These are phyloP conservation scores for Sarcodon sp. DNA, from an alignment of 768 basidiomycete species.

Conservation along the genomic window DNA sequence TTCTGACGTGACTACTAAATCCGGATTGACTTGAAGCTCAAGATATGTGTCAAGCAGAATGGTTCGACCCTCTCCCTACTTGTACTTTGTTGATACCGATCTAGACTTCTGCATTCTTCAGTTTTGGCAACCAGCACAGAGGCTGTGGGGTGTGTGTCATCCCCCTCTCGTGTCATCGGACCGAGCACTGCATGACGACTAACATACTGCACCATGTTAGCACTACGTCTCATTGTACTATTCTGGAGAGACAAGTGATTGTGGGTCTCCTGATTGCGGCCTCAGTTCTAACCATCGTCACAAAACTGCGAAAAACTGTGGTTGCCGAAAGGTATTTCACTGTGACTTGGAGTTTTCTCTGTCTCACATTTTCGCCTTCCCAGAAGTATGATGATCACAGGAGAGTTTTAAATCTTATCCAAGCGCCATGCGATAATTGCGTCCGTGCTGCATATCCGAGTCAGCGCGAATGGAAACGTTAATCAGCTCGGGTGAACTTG, in stretches of 20 bases:
- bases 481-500: no score
- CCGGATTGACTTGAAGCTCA: no score
- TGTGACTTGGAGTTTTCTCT: background rate
- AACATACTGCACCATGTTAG: conserved; percentile 19
- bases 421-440: conserved; percentile 49
- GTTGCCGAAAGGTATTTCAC: conserved; percentile 29
- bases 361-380: background rate
- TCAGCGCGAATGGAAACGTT: background rate
- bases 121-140: conserved; percentile 14
- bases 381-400: conserved; percentile 28
- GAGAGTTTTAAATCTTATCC: conserved; percentile 52
- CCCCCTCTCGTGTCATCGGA: background rate
- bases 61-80: conserved; percentile 6
- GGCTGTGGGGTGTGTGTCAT: conserved; percentile 11
- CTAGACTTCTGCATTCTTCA: conserved; percentile 1
- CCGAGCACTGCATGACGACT: background rate
- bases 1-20: no score
- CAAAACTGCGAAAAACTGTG: conserved; percentile 42
- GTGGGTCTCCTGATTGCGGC: conserved; percentile 33
- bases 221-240: conserved; percentile 55
- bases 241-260: conserved; percentile 47
- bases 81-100: background rate
- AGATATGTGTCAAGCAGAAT: conserved; percentile 14
- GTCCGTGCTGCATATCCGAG: background rate
- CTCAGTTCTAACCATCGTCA: conserved; percentile 49